Base-by-base conservation (phyloP, 2,329 filamentous ascomycete species). In the Aspergillus latus region DNA sequence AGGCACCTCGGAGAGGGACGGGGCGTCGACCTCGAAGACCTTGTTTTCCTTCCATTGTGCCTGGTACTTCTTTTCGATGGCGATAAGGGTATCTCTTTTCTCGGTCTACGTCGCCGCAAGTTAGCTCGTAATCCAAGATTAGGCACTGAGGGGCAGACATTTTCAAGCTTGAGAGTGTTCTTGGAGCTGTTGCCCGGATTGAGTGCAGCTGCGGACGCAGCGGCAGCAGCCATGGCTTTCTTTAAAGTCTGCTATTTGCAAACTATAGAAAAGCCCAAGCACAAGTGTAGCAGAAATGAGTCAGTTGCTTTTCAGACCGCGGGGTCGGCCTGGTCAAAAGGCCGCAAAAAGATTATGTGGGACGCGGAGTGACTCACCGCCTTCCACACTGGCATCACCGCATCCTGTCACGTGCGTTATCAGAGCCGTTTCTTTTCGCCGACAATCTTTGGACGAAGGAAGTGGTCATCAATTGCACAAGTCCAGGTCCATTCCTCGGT, bases 11-110 rank as follows among this genome's bases (percentile, higher is more conserved):
- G 82, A 77, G 51, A 86, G 85, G 16, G 89, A 86, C 32, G 94
- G 94, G 28, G 94, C 92, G 75, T 97, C 81, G 66, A 87, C 83
- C 75, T 97, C 83, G 82, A 97, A 99, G 65, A 96, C 79, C 62
- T 83, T 82, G 65, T 85, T 80, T 57, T 89, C 81, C 68, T 88
- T 84, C 91, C 91, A 96, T 83, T 87, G 81, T 70, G 87, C 79
- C 78, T 97, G 93, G 77, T 96, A 97, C 72, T 92, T 92, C 79
- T 94, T 95, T 79, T 97, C 93, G 68, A 69, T 69, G 44, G 68
- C 65, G 48, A 72, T 64, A 16, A 72, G 59, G 53, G 66, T 63
- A 51, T 68, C 65, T 66, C 66, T 65, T 59, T 69, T 69, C 54
- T 70, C 64, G 42, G 64, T 70, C 66, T 69, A 52, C 54, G 49